Evolutionary conservation across 441 rosid species (phyloP).

Genomic region (Macaranga tanarius): DNA sequence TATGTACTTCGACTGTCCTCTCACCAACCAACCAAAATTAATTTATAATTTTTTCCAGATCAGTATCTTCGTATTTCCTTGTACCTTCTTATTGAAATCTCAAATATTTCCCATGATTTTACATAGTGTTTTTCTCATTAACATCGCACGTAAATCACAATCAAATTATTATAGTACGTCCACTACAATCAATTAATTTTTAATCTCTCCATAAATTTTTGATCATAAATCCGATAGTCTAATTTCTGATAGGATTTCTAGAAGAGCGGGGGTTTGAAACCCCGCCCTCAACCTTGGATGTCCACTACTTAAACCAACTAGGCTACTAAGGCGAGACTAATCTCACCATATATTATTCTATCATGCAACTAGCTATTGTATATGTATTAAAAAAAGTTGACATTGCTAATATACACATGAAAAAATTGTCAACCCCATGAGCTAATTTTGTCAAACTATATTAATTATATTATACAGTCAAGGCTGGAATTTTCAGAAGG

Average conservation of each 20-base stretch:
- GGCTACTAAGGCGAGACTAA: no score
- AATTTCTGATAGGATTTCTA: no score
- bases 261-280: no score
- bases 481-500: not conserved
- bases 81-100: not conserved
- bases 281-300: no score
- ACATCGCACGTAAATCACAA: not conserved
- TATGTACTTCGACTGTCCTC: no score
- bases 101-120: not conserved
- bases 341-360: no score
- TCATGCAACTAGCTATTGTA: conserved; percentile 3
- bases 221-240: no score
- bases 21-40: no score
- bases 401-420: not conserved
- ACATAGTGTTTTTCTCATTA: not conserved
- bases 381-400: not conserved
- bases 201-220: no score
- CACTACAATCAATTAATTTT: not conserved
- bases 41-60: not conserved
- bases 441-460: not conserved
- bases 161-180: not conserved
- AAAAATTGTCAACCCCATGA: not conserved
- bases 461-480: not conserved
- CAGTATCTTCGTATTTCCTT: conserved; percentile 4
- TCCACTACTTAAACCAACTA: no score